Evolutionary conservation across 176 grass and related monocot species (phyloP).

Genomic region (Aegilops sharonensis): DNA sequence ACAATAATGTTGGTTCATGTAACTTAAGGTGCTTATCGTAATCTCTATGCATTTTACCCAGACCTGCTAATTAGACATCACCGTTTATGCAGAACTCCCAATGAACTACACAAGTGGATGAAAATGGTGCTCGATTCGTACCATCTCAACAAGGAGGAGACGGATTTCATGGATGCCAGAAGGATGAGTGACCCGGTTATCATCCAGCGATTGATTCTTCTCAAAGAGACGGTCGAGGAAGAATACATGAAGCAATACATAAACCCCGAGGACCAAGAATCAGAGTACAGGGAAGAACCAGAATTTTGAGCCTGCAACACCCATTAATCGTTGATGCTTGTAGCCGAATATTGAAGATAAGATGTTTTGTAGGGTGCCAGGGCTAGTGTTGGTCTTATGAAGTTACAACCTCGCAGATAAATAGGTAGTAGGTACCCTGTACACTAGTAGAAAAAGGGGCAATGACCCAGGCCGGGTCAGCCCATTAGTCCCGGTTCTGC

Average conservation of each 20-base stretch:
- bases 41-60: neutral
- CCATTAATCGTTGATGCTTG: neutral
- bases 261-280: conserved; percentile 45
- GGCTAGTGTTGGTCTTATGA: neutral
- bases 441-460: too few relatives aligned
- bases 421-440: neutral
- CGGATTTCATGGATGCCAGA: conserved; percentile 65
- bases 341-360: neutral
- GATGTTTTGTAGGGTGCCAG: neutral
- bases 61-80: conserved; percentile 8
- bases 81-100: conserved; percentile 63
- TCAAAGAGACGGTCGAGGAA: conserved; percentile 74
- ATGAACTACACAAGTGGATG: conserved; percentile 87
- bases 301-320: neutral
- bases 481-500: too few relatives aligned
- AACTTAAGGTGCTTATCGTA: neutral
- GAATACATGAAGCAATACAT: conserved; percentile 70
- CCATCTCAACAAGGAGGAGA: conserved; percentile 81
- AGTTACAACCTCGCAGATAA: neutral
- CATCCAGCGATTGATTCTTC: conserved; percentile 71
- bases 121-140: conserved; percentile 84
- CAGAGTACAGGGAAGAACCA: conserved; percentile 5
- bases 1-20: neutral
- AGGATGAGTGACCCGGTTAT: conserved; percentile 71
- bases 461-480: too few relatives aligned